Percentiles rank a stretch among this genome's conserved stretches.
phyloP scores from a whole-genome alignment of 2,329 filamentous ascomycete species.

The Aspergillus quadricinctus region DNA sequence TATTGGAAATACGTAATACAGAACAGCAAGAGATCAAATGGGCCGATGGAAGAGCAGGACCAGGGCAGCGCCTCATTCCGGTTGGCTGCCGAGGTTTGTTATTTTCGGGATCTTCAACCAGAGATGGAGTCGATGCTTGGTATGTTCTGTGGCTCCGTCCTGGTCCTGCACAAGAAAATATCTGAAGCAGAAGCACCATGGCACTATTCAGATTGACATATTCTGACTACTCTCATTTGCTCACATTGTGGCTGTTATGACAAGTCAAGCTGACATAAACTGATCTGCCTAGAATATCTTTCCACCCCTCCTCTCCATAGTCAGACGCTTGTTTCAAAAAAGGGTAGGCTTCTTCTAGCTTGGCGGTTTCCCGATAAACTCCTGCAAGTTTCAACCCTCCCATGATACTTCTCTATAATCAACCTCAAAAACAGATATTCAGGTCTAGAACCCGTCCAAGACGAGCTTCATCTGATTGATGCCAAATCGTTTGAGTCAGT shows the following conservation, averaged over 20 bases:
- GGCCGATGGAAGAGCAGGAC: neutral
- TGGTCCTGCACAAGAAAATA: neutral
- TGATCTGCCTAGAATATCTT: neutral
- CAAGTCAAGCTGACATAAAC: neutral
- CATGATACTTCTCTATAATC: neutral
- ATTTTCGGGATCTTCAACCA: slow-evolving; percentile 3
- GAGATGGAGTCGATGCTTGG: neutral
- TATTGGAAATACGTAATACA: too few species aligned
- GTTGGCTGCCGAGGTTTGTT: slow-evolving; percentile 15
- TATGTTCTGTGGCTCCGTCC: neutral
- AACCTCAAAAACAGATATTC: neutral
- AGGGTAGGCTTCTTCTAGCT: neutral
- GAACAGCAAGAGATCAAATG: neutral
- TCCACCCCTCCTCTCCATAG: too few species aligned
- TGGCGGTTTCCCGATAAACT: neutral
- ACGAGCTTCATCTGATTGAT: neutral
- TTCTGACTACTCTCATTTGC: neutral
- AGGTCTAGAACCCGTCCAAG: neutral
- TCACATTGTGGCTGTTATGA: neutral
- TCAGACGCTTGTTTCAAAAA: neutral
- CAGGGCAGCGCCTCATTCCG: slow-evolving; percentile 7
- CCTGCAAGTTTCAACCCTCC: neutral
- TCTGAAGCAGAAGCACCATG: neutral
- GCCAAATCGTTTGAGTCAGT: neutral
- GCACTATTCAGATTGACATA: neutral